These are phyloP conservation scores for Suillus paluster DNA, from an alignment of 768 basidiomycete genomes.

Conservation along the genomic window DNA sequence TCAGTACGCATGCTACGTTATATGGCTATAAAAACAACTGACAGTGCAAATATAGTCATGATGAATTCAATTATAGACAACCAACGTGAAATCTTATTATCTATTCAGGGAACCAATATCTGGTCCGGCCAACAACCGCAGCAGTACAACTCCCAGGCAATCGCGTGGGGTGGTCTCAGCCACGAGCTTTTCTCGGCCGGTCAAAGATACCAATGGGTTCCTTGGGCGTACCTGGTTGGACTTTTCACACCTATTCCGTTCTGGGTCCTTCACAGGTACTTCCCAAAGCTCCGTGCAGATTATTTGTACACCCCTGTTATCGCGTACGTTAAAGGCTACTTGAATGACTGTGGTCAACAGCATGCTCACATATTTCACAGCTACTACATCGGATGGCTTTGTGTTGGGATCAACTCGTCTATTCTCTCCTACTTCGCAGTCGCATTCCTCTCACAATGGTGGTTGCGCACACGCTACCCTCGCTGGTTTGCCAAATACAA, in stretches of 20 bases:
- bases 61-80: conserved; percentile 45
- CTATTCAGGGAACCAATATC: conserved; percentile 59
- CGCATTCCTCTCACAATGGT: conserved; percentile 62
- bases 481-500: conserved; percentile 73
- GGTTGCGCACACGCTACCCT: conserved; percentile 59
- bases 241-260: conserved; percentile 57
- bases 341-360: not conserved
- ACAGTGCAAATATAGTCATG: conserved; percentile 53
- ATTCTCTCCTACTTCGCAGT: conserved; percentile 51
- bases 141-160: conserved; percentile 57
- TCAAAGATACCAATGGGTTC: conserved; percentile 54
- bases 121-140: conserved; percentile 62
- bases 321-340: conserved; percentile 30
- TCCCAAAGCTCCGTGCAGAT: conserved; percentile 49
- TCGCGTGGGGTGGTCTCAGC: conserved; percentile 63
- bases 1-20: conserved; percentile 31
- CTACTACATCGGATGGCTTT: conserved; percentile 48
- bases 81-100: conserved; percentile 57
- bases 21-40: not conserved
- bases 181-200: conserved; percentile 48
- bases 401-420: conserved; percentile 59
- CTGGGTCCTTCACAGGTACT: conserved; percentile 50
- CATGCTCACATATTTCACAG: conserved; percentile 15
- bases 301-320: conserved; percentile 53
- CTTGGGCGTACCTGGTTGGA: conserved; percentile 51